A percentile compares a stretch with the other conserved stretches of the same genome.
Evolutionary conservation across 345 rosid species (phyloP).

Genomic region (Atalantia buxifolia): DNA sequence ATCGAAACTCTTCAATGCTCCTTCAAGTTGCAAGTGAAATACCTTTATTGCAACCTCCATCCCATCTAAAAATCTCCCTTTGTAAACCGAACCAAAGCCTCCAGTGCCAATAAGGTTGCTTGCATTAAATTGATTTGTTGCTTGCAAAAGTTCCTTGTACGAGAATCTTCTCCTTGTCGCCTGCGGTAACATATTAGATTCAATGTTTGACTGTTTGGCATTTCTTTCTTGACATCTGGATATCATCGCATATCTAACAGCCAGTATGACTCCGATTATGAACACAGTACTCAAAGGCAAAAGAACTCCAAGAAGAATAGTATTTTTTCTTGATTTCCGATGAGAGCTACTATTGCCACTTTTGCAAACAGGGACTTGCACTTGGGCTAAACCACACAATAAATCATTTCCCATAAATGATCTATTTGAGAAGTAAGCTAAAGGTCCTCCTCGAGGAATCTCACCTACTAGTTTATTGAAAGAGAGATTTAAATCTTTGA

Average conservation of each 20-base stretch:
- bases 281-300: neutral
- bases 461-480: slow-evolving; percentile 7
- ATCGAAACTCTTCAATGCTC: too few species aligned
- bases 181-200: too few species aligned
- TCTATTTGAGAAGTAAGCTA: neutral
- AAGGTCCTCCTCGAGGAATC: slow-evolving; percentile 6
- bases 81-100: slow-evolving; percentile 14
- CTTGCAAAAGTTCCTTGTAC: neutral
- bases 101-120: slow-evolving; percentile 17
- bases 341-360: neutral
- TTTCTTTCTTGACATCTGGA: neutral
- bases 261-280: neutral
- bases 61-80: slow-evolving; percentile 10
- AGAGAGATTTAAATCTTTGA: too few species aligned
- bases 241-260: neutral
- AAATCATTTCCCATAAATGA: neutral
- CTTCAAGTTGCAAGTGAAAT: neutral
- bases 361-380: slow-evolving; percentile 6
- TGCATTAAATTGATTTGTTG: slow-evolving; percentile 19
- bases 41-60: slow-evolving; percentile 14
- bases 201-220: too few species aligned
- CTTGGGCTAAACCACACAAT: neutral
- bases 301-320: neutral
- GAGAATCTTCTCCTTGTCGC: slow-evolving; percentile 7
- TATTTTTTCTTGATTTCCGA: neutral